Evolutionary conservation across 176 grass and related monocot genomes (phyloP).

Genomic region (Themeda triandra): DNA sequence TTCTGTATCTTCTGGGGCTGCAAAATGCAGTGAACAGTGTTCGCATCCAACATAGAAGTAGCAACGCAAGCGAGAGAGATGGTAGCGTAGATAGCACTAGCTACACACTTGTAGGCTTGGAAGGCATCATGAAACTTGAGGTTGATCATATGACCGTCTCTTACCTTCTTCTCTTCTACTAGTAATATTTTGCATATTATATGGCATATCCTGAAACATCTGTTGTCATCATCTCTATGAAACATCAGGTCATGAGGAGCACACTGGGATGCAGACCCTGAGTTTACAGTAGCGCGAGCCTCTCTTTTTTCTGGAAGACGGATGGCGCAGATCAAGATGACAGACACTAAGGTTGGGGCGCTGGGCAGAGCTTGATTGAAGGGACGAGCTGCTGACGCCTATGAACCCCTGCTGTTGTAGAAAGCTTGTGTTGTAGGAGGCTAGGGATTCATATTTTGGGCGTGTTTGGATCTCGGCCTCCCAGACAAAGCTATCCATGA

Average conservation of each 20-base stretch:
- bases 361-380: background rate
- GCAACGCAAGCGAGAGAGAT: background rate
- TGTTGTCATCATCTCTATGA: background rate
- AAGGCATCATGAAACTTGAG: background rate
- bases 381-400: background rate
- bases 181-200: background rate
- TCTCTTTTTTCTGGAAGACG: accelerated
- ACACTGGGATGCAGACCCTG: background rate
- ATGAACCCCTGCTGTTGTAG: background rate
- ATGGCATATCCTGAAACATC: background rate
- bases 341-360: background rate
- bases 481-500: too few species aligned
- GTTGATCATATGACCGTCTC: background rate
- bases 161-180: background rate
- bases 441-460: background rate
- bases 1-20: background rate
- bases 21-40: background rate
- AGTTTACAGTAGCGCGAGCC: too few species aligned
- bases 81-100: background rate
- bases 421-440: background rate
- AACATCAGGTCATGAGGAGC: background rate
- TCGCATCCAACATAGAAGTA: background rate
- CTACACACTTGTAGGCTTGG: background rate
- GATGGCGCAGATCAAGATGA: background rate
- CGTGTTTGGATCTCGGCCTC: background rate